Evolutionary conservation across 2,329 filamentous ascomycete genomes (phyloP).

Genomic region (Botrytis aclada): DNA sequence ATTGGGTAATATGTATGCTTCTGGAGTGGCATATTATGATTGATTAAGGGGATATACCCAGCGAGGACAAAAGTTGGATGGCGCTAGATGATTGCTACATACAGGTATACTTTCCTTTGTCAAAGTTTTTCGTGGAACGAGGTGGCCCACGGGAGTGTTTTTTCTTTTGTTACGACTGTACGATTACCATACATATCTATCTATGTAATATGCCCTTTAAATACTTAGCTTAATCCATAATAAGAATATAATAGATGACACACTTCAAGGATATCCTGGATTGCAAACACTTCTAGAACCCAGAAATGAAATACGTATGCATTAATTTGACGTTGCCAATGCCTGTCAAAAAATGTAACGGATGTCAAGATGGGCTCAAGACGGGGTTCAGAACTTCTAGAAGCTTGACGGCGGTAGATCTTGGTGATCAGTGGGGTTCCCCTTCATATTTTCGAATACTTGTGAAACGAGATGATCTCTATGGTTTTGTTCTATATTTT

Average conservation of each 20-base stretch:
- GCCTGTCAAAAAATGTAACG: neutral
- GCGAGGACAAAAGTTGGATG: constrained; percentile 7
- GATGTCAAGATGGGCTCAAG: neutral
- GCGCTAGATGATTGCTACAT: constrained; percentile 9
- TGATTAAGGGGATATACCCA: neutral
- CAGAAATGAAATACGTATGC: neutral
- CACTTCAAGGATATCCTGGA: neutral
- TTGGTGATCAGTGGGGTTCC: neutral
- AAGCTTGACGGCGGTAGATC: neutral
- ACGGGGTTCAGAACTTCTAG: neutral
- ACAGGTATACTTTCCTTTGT: constrained; percentile 12
- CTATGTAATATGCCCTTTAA: constrained; percentile 17
- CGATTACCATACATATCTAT: constrained; percentile 18
- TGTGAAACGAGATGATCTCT: neutral
- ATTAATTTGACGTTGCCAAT: neutral
- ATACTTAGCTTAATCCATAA: constrained; percentile 17
- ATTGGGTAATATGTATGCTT: neutral
- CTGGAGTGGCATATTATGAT: constrained; percentile 9
- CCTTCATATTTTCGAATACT: neutral
- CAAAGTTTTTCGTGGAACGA: neutral
- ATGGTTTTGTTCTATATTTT: neutral
- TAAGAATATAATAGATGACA: constrained; percentile 18
- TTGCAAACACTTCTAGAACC: neutral
- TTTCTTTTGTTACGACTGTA: constrained; percentile 16
- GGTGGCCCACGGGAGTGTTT: neutral